Base-by-base conservation (phyloP, 129 eudicot species). In the Saussurea involucrata region DNA sequence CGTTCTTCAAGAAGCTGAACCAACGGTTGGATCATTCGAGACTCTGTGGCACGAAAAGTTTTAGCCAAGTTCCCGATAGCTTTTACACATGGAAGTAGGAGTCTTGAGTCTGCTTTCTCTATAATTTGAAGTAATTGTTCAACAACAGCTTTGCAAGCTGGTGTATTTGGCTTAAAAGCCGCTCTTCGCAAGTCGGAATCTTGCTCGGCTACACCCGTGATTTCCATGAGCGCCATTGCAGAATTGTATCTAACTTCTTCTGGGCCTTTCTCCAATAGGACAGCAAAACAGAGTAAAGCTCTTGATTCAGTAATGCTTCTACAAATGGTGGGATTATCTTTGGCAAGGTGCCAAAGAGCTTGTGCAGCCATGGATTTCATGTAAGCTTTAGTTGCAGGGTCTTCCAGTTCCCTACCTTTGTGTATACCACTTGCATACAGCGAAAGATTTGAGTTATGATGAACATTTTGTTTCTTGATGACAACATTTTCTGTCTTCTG, bases 151-250 rank as follows among this genome's bases (percentile, higher is more conserved):
- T 83, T 83, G 70, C 87, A 83, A 24, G 87, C 84, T 0, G 87
- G 81, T 27, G 87, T 49, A 65, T 83, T 79, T n/a, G 87, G 87
- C 60, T 83, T 83, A 40, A 83, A 83, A 24, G 87, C 87, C 0
- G 87, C 68, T 75, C 84, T 83, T 69, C 87, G 71, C 63, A 83
- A 70, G 6, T 83, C 87, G 33, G 87, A 46, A 69, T 83, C 87
- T 70, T 79, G 31, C 69, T 83, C 87, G 6, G 87, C 87, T 21
- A 85, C 88, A 25, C 75, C 78, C 3, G 88, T 85, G 18, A 85
- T 85, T 69, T 85, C 88, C 85, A 85, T 81, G 36, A 81, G 76
- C 1, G 88, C 88, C 88, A 85, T 85, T 3, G 88, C 88, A 17
- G 88, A 85, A 73, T 85, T 73, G 68, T 46, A 85, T 67, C 53